phyloP scores from a whole-genome alignment of 192 early-diverging fungal genomes.

The Podila epicladia region DNA sequence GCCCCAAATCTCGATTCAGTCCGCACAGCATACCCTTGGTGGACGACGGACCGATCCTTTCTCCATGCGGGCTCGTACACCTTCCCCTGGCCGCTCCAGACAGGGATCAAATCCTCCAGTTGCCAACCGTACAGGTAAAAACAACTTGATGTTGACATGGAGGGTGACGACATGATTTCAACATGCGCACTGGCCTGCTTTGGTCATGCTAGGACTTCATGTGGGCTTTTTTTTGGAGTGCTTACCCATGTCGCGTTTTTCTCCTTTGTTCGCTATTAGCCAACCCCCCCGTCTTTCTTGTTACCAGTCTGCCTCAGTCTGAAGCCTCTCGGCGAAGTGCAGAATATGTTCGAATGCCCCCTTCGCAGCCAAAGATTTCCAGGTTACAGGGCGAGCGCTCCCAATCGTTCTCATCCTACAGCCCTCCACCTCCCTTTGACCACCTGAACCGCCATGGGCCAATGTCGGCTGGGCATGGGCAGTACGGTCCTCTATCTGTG shows the following conservation, averaged over 20 bases:
- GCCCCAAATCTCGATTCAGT: slow-evolving; percentile 47
- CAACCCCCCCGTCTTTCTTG: slow-evolving; percentile 47
- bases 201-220: too few relatives aligned
- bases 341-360: slow-evolving; percentile 36
- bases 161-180: too few relatives aligned
- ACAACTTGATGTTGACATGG: not conserved
- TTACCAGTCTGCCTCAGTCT: slow-evolving; percentile 29
- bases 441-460: slow-evolving; percentile 19
- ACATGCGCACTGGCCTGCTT: too few relatives aligned
- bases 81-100: slow-evolving; percentile 39
- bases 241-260: too few relatives aligned
- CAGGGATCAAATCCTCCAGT: slow-evolving; percentile 42
- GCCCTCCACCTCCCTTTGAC: slow-evolving; percentile 25
- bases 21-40: slow-evolving; percentile 30
- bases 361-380: slow-evolving; percentile 33
- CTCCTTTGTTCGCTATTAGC: slow-evolving; percentile 1
- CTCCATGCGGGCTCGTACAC: slow-evolving; percentile 46
- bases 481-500: slow-evolving; percentile 20
- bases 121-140: slow-evolving; percentile 18
- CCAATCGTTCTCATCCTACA: slow-evolving; percentile 37
- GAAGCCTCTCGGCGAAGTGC: slow-evolving; percentile 44
- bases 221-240: too few relatives aligned
- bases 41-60: slow-evolving; percentile 27
- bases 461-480: slow-evolving; percentile 15
- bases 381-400: slow-evolving; percentile 41